Conservation (phyloP, 2,329 filamentous ascomycete genomes). For the Penicillium hesseltinei region DNA sequence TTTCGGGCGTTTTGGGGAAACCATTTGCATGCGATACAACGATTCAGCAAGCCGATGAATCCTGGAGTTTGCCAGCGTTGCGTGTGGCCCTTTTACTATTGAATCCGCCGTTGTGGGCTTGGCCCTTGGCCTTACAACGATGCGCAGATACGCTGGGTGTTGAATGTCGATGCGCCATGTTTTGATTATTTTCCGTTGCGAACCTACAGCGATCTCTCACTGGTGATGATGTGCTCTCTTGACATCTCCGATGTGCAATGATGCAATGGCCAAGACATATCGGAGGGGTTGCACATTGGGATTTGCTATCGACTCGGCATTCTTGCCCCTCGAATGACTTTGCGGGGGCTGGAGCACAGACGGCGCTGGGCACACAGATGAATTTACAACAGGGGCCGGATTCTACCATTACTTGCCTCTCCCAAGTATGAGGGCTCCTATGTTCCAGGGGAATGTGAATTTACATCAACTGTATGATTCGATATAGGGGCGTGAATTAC, state of each 20-base stretch:
- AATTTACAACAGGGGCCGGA: constrained; percentile 1
- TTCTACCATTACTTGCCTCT: background rate
- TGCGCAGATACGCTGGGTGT: background rate
- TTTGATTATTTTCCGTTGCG: background rate
- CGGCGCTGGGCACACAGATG: background rate
- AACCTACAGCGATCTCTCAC: background rate
- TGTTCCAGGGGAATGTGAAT: constrained; percentile 13
- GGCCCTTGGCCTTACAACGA: background rate
- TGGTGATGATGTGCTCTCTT: background rate
- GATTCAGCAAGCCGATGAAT: constrained; percentile 7
- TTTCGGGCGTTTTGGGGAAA: constrained; percentile 5
- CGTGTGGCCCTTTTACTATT: background rate
- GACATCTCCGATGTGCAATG: constrained; percentile 1
- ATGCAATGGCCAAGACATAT: constrained; percentile 1
- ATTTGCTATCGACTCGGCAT: constrained; percentile 2
- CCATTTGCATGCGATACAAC: constrained; percentile 11
- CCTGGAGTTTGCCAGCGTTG: constrained; percentile 1
- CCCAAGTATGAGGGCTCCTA: constrained; percentile 6
- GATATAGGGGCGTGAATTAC: background rate
- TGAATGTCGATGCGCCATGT: background rate
- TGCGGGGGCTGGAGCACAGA: constrained; percentile 11
- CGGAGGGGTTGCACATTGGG: background rate
- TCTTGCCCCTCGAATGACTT: constrained; percentile 2
- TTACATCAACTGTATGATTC: background rate
- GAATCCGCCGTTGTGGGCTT: background rate